These are phyloP conservation scores for Colletotrichum sp. DNA, from an alignment of 2,329 filamentous ascomycete genomes.

Conservation along the genomic window DNA sequence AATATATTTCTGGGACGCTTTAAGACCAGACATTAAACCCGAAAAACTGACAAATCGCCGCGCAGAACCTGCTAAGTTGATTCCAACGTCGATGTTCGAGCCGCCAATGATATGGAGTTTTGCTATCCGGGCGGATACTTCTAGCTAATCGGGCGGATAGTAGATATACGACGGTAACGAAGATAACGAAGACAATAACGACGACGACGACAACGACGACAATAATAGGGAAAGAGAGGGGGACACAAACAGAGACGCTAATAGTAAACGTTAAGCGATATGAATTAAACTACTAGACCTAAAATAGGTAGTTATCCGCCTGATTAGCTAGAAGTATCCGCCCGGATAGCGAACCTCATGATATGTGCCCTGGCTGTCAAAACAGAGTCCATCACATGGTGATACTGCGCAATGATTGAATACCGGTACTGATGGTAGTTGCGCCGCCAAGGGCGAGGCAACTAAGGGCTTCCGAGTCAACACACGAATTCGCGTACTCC, in stretches of 20 bases:
- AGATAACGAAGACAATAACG: no score
- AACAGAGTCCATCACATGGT: neutral
- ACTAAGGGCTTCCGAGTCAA: neutral
- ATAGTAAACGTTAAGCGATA: no score
- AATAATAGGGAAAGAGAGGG: no score
- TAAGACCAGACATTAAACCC: neutral
- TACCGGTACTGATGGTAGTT: neutral
- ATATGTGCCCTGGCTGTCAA: neutral
- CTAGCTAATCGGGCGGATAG: no score
- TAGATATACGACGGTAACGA: no score
- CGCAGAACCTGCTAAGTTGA: neutral
- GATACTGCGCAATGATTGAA: neutral
- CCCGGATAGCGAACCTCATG: no score
- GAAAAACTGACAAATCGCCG: accelerated
- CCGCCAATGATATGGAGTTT: neutral
- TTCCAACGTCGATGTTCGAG: neutral
- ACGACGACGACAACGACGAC: no score
- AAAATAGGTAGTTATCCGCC: no score
- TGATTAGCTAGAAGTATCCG: no score
- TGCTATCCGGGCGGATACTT: no score
- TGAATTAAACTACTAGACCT: no score
- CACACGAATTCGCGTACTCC: neutral
- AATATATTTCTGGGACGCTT: neutral
- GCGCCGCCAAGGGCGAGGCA: accelerated
- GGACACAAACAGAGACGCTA: no score